Percentiles rank a stretch among this genome's conserved stretches.
These are phyloP conservation scores for Trichoderma aggressivum DNA, from an alignment of 2,329 filamentous ascomycete genomes.

Conservation along the genomic window DNA sequence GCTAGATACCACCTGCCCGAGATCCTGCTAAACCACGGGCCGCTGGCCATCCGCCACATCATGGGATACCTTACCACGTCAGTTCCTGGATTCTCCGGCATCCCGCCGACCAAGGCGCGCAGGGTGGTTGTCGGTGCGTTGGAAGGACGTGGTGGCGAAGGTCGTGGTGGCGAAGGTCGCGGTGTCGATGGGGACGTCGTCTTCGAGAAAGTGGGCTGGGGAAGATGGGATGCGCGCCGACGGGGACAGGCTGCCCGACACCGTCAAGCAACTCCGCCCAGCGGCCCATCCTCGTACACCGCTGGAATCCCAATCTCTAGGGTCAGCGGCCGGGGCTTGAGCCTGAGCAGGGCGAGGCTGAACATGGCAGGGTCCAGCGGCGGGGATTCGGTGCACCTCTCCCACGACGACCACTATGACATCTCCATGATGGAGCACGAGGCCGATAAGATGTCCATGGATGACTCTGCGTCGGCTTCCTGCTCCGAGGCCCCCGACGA, in stretches of 20 bases:
- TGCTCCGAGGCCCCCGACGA: conserved; percentile 73
- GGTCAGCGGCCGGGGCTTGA: conserved; percentile 37
- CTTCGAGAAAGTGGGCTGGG: conserved; percentile 97
- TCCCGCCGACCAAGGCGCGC: conserved; percentile 84
- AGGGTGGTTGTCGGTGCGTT: conserved; percentile 88
- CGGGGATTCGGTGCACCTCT: conserved; percentile 71
- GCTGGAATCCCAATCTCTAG: conserved; percentile 57
- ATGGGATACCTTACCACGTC: conserved; percentile 92
- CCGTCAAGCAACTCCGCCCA: conserved; percentile 39
- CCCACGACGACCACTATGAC: conserved; percentile 63
- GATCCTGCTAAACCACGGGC: conserved; percentile 85
- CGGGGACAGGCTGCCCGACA: conserved; percentile 58
- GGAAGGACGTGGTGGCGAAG: conserved; percentile 69
- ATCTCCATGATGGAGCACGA: conserved; percentile 75
- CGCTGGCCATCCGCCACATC: conserved; percentile 89
- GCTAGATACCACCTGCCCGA: conserved; percentile 87
- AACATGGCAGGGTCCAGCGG: conserved; percentile 57
- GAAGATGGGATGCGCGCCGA: conserved; percentile 84
- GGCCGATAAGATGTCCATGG: conserved; percentile 91
- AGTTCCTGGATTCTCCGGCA: conserved; percentile 86
- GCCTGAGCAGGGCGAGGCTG: conserved; percentile 47
- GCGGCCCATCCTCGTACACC: conserved; percentile 38
- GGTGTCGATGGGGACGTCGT: conserved; percentile 67
- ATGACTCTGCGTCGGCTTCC: conserved; percentile 66
- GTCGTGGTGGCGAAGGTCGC: conserved; percentile 59